phyloP scores from a whole-genome alignment of 1,284 basidiomycete genomes.

The Fomitopsis palustris region DNA sequence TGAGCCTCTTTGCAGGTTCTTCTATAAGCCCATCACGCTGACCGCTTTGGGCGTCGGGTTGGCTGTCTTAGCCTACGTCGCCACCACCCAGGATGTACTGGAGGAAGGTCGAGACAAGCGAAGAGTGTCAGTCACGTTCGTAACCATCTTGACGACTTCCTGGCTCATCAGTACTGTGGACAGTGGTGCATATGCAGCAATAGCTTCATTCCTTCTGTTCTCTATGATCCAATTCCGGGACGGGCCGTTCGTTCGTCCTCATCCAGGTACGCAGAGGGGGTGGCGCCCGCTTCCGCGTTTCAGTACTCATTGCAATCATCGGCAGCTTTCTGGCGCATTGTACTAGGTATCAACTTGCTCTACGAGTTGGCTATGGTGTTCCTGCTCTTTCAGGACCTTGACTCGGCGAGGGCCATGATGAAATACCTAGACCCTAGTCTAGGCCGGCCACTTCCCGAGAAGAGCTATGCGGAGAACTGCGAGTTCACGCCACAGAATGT shows the following conservation, averaged over 20 bases:
- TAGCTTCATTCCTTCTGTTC: conserved; percentile 70
- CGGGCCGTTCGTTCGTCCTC: conserved; percentile 51
- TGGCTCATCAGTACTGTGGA: conserved; percentile 2
- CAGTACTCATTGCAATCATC: conserved; percentile 1
- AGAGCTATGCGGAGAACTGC: conserved; percentile 80
- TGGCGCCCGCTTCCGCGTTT: conserved; percentile 29
- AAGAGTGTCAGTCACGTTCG: conserved; percentile 53
- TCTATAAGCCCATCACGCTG: conserved; percentile 78
- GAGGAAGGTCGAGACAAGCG: conserved; percentile 77
- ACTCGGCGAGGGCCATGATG: conserved; percentile 77
- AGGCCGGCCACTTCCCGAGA: conserved; percentile 74
- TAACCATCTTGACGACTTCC: background rate
- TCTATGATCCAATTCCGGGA: conserved; percentile 85
- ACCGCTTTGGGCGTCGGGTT: conserved; percentile 65
- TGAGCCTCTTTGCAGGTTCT: conserved; percentile 50
- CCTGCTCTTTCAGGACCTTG: conserved; percentile 77
- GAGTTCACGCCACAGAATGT: conserved; percentile 57
- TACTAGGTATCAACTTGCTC: conserved; percentile 74
- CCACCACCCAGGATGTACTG: conserved; percentile 74
- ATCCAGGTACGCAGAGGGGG: conserved; percentile 32
- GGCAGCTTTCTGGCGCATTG: conserved; percentile 66
- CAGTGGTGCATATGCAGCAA: conserved; percentile 70
- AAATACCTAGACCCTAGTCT: conserved; percentile 67
- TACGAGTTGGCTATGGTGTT: conserved; percentile 81
- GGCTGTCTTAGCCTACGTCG: conserved; percentile 69